Evolutionary conservation across 441 rosid species (phyloP).

Genomic region (Euphorbia corollata): DNA sequence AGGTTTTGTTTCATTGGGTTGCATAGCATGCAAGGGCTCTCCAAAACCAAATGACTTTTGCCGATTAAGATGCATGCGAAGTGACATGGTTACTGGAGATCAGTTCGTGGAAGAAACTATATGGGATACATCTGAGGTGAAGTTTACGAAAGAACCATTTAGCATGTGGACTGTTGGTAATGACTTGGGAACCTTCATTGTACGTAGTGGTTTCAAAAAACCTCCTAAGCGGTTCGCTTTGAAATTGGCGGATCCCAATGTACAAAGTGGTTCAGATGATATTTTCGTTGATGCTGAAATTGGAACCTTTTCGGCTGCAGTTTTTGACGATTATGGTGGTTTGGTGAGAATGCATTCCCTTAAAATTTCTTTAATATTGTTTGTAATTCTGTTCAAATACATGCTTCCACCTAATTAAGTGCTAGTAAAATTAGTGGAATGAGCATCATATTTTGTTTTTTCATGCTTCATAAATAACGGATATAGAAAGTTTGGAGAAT

Average conservation of each 20-base stretch:
- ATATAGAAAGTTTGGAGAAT: neutral
- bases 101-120: constrained; percentile 82
- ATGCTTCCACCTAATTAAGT: neutral
- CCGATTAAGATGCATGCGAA: constrained; percentile 71
- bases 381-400: neutral
- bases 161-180: constrained; percentile 83
- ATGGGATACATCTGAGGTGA: constrained; percentile 80
- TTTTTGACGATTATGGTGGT: constrained; percentile 96
- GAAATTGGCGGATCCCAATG: constrained; percentile 62
- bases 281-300: constrained; percentile 67
- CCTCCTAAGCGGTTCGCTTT: constrained; percentile 94
- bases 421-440: neutral
- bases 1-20: constrained; percentile 93
- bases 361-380: constrained; percentile 7
- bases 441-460: neutral
- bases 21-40: constrained; percentile 69
- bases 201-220: constrained; percentile 70
- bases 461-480: neutral
- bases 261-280: constrained; percentile 61
- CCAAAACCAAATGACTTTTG: constrained; percentile 64
- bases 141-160: constrained; percentile 54
- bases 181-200: constrained; percentile 73
- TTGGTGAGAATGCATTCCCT: constrained; percentile 50
- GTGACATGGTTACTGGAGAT: constrained; percentile 80
- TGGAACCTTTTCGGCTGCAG: constrained; percentile 76